Conservation (phyloP, 805 yeast species). For the Lipomyces yamanashiensis region DNA sequence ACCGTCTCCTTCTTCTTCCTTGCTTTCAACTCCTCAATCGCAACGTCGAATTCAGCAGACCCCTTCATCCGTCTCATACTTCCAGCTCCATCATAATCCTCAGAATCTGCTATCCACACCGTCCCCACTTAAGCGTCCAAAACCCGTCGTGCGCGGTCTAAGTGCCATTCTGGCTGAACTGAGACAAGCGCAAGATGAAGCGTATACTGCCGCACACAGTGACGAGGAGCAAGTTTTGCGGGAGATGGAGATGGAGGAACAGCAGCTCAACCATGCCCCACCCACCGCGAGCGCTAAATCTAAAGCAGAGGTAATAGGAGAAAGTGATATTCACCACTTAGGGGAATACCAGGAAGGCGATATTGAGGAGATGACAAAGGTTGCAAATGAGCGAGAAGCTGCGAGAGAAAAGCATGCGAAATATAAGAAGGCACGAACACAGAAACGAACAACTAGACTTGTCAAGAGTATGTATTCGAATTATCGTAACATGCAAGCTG, state of each 20-base stretch:
- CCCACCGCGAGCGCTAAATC: not conserved
- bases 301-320: not conserved
- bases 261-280: not conserved
- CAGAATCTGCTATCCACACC: conserved; percentile 24
- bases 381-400: conserved; percentile 4
- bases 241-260: conserved; percentile 19
- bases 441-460: conserved; percentile 28
- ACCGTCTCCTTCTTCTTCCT: conserved; percentile 5
- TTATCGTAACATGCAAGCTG: not conserved
- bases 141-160: conserved; percentile 25
- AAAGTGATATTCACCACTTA: conserved; percentile 13
- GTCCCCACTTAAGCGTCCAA: conserved; percentile 29
- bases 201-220: conserved; percentile 16
- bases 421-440: conserved; percentile 19
- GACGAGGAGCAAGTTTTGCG: conserved; percentile 33
- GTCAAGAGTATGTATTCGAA: not conserved
- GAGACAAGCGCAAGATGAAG: conserved; percentile 26
- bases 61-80: conserved; percentile 28
- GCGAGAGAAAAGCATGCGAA: not conserved
- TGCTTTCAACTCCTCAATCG: conserved; percentile 3
- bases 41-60: not conserved
- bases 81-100: conserved; percentile 6
- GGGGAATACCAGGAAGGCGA: conserved; percentile 31
- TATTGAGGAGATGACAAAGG: conserved; percentile 5
- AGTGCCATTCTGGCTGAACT: conserved; percentile 32